Conservation (phyloP, 495 filamentous ascomycete species). For the Chaetomium tenue region DNA sequence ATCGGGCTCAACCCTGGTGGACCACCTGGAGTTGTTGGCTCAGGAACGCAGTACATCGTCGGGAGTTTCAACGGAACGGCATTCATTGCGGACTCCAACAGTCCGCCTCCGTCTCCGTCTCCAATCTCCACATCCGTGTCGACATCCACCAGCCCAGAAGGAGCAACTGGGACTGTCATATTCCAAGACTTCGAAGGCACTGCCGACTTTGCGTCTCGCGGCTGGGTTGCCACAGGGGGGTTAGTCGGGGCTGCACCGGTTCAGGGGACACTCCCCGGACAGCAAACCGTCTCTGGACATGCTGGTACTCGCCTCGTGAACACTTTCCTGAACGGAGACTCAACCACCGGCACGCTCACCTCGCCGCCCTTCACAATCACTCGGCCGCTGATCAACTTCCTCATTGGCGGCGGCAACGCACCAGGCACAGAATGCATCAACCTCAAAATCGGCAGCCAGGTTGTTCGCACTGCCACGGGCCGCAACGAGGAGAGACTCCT, state of each 20-base stretch:
- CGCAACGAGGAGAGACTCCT: neutral
- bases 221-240: slow-evolving; percentile 9
- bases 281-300: slow-evolving; percentile 9
- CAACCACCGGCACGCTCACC: slow-evolving; percentile 9
- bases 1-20: slow-evolving; percentile 7
- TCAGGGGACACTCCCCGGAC: slow-evolving; percentile 4
- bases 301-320: neutral
- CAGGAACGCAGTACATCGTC: slow-evolving; percentile 7
- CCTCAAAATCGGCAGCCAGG: neutral
- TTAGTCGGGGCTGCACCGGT: slow-evolving; percentile 9
- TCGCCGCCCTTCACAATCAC: slow-evolving; percentile 8
- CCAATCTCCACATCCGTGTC: neutral
- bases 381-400: slow-evolving; percentile 5
- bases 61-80: slow-evolving; percentile 6
- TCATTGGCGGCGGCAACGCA: slow-evolving; percentile 9
- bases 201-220: slow-evolving; percentile 8
- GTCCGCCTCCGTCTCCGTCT: slow-evolving; percentile 3
- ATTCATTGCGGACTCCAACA: slow-evolving; percentile 7
- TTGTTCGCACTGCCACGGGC: slow-evolving; percentile 1
- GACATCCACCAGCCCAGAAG: neutral
- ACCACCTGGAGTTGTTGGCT: slow-evolving; percentile 13
- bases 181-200: slow-evolving; percentile 7
- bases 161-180: neutral
- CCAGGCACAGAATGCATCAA: slow-evolving; percentile 4
- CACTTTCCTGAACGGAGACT: slow-evolving; percentile 8